Conservation (phyloP, 352 stramenopile species). For the Globisporangium camurandrum region DNA sequence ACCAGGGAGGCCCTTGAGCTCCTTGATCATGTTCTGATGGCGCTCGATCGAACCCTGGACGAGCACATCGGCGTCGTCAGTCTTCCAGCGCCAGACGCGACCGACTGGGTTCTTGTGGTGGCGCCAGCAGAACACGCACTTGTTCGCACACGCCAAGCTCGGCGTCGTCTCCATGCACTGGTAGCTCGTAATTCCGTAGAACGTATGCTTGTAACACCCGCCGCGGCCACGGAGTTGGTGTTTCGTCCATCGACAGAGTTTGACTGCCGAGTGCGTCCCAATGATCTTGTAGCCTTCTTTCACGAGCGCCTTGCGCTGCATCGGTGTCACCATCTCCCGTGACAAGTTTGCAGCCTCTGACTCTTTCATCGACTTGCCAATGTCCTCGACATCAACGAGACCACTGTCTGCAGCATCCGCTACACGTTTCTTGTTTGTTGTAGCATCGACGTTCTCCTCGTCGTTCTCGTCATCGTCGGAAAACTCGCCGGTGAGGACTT, state of each 20-base stretch:
- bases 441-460: constrained; percentile 4
- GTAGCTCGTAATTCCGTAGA: constrained; percentile 99
- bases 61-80: constrained; percentile 93
- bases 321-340: constrained; percentile 93
- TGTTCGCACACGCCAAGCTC: constrained; percentile 97
- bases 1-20: constrained; percentile 92
- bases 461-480: constrained; percentile 59
- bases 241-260: constrained; percentile 99
- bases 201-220: constrained; percentile 99
- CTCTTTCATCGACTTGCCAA: constrained; percentile 84
- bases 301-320: constrained; percentile 90
- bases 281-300: constrained; percentile 99
- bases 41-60: constrained; percentile 89
- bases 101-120: constrained; percentile 99
- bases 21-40: constrained; percentile 93
- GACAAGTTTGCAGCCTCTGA: constrained; percentile 57
- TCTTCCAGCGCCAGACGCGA: constrained; percentile 97
- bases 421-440: background rate
- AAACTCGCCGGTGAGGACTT: constrained; percentile 63
- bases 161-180: constrained; percentile 99
- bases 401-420: constrained; percentile 23
- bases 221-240: constrained; percentile 94
- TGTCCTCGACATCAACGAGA: constrained; percentile 82
- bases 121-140: constrained; percentile 98
- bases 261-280: constrained; percentile 96